Base-by-base conservation (phyloP, 345 rosid species). In the Lepidium sativum region DNA sequence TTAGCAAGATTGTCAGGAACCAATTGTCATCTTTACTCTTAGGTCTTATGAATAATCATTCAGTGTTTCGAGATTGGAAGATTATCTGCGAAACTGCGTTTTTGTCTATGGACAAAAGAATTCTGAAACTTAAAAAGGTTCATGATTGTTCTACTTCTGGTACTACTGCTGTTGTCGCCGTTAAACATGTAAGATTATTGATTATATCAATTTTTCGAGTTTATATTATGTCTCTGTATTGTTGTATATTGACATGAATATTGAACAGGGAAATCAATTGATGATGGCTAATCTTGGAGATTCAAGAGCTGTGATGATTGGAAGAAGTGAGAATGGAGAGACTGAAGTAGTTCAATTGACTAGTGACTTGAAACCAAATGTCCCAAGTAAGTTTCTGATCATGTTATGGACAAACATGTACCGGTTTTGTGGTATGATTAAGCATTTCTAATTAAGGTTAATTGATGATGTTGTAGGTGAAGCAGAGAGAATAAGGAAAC, bases 231-330 rank as follows among this genome's bases (percentile, higher is more conserved):
- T 27, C 6, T 27, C 31, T 27, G 31, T 27, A 27, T 6, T 27
- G 7, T 27, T 27, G 31, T 27, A 27, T 27, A 6, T 27, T 27
- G 31, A 27, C 31, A 27, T 27, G 6, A 27, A 27, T 17, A 27
- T 41, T 20, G 21, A 67, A 52, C 76, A 89, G 98, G 83, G 82
- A 40, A 84, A 79, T 41, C 81, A 86, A 68, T 81, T 92, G 69
- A 68, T 87, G 32, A 81, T 87, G 54, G 92, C 95, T 39, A 92
- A 92, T 74, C 89, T 89, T 3, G 98, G 98, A 3, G 97, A 92
- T 68, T 92, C 97, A 6, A 85, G 98, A 62, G 98, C 97, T 23
- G 68, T 92, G 38, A 44, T 92, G 35, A 88, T 89, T 6, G 82
- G 84, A 43, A 60, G 68, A 10, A 74, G 20, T 11, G 94, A 80